Evolutionary conservation across 768 basidiomycete genomes (phyloP), one percentile per base, ranked within the genome.

Genomic region (Psilocybe cyanescens): DNA sequence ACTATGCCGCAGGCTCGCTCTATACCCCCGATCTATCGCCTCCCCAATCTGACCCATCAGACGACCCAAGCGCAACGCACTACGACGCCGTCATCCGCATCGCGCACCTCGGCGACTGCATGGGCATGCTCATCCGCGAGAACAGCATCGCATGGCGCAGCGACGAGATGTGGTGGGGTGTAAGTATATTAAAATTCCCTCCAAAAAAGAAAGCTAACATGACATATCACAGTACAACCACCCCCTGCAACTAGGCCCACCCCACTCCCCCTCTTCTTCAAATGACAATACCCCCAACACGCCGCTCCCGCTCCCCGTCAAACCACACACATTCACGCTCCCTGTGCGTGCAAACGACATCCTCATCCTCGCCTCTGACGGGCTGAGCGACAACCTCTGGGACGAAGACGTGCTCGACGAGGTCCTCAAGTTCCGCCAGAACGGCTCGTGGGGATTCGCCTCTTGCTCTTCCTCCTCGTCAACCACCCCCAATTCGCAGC

Each of bases 91-190:
- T 91, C 45, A 82, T 96, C 44, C 85, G 87, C 62, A 87, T 96
- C 28, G 94, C 93, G 0, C 92, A 95, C 66, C 73, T 96, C 7
- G 94, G 94, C 8, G 94, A 96, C 68, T 94, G 94, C 71, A 90
- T 91, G 84, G 88, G 89, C 24, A 90, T 93, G 83, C 81, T 97
- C 19, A 86, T 98, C 17, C 86, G 95, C 2, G 88, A 84, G 5
- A 85, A 90, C 48, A 80, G 86, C 57, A 87, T 97, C 47, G 85
- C 87, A 1, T 97, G 94, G 88, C 82, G 95, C 33, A 91, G 88
- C 52, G 86, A 92, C 46, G 96, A 97, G 74, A 96, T 97, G 92
- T 95, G 95, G 86, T 95, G 94, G 84, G 83, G 81, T 12, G 86
- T 87, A 69, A 71, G 86, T 80, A 37, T 55, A 41, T n/a, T 53